Evolutionary conservation across 768 basidiomycete species (phyloP).

Genomic region (Chiua virens): DNA sequence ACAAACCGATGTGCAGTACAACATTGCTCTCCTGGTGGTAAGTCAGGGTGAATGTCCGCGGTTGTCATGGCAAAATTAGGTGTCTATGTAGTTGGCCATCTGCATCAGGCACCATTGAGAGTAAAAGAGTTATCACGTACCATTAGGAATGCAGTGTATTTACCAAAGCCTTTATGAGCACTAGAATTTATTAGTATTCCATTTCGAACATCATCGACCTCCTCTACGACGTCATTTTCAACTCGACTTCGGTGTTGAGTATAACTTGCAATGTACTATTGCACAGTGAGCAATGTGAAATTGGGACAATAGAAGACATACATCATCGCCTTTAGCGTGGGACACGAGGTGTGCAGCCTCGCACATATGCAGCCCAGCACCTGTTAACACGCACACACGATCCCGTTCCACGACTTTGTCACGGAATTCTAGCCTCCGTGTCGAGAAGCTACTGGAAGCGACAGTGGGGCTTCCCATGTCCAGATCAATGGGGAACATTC

Average conservation of each 20-base stretch:
- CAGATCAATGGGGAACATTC: conserved; percentile 5
- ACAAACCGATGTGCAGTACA: not conserved
- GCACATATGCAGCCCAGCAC: not conserved
- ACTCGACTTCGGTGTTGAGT: conserved; percentile 1
- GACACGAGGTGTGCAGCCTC: conserved; percentile 7
- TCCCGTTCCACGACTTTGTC: too few species aligned
- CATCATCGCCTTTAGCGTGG: conserved; percentile 2
- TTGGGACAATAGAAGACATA: not conserved
- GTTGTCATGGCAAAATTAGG: too few species aligned
- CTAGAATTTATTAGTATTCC: not conserved
- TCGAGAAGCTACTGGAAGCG: not conserved
- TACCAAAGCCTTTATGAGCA: not conserved
- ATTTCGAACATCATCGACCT: too few species aligned
- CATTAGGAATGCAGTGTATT: not conserved
- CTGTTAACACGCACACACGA: not conserved
- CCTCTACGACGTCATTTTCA: not conserved
- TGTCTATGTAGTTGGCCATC: too few species aligned
- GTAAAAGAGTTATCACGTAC: too few species aligned
- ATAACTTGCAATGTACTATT: conserved; percentile 1
- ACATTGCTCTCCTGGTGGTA: not conserved
- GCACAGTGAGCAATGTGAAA: not conserved
- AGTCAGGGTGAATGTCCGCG: not conserved
- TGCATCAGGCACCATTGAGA: not conserved
- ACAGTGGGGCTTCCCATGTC: not conserved
- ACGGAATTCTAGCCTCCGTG: too few species aligned